A percentile compares a stretch with the other conserved stretches of the same genome.
Evolutionary conservation across 192 early-diverging fungal genomes (phyloP).

Genomic region (Phycomyces nitens): DNA sequence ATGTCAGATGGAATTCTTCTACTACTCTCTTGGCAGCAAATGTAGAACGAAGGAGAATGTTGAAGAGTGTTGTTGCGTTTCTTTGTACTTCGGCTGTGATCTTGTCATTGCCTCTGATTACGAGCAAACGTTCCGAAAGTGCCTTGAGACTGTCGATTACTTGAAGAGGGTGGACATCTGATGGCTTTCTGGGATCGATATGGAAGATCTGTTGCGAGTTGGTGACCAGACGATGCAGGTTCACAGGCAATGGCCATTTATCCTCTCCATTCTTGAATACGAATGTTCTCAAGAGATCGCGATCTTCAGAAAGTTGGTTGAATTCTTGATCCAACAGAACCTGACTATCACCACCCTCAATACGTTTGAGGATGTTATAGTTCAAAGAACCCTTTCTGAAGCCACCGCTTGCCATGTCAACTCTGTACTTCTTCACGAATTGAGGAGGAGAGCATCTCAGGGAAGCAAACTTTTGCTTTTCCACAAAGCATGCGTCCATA

Average conservation of each 20-base stretch:
- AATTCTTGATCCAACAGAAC: slow-evolving; percentile 78
- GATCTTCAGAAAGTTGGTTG: slow-evolving; percentile 71
- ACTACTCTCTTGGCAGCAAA: slow-evolving; percentile 83
- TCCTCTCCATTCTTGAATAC: slow-evolving; percentile 77
- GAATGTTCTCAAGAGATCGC: slow-evolving; percentile 67
- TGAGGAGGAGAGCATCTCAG: slow-evolving; percentile 63
- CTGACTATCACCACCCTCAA: slow-evolving; percentile 74
- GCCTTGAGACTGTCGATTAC: slow-evolving; percentile 70
- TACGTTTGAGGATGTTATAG: slow-evolving; percentile 66
- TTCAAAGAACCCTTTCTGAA: slow-evolving; percentile 71
- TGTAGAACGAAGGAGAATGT: slow-evolving; percentile 74
- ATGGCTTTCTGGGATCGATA: slow-evolving; percentile 72
- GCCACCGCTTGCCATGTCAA: slow-evolving; percentile 75
- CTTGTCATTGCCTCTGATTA: slow-evolving; percentile 85
- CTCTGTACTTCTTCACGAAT: slow-evolving; percentile 77
- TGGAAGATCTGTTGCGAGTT: slow-evolving; percentile 91
- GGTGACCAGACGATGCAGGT: slow-evolving; percentile 82
- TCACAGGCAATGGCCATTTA: slow-evolving; percentile 87
- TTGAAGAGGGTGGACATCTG: slow-evolving; percentile 82
- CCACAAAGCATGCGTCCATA: slow-evolving; percentile 90
- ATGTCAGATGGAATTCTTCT: slow-evolving; percentile 84
- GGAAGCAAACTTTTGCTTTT: slow-evolving; percentile 73
- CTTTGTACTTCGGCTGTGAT: slow-evolving; percentile 83
- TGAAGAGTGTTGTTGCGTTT: slow-evolving; percentile 92
- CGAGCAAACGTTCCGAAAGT: slow-evolving; percentile 68